Conservation (phyloP, 2,329 filamentous ascomycete genomes). For the Aspergillus sp. region DNA sequence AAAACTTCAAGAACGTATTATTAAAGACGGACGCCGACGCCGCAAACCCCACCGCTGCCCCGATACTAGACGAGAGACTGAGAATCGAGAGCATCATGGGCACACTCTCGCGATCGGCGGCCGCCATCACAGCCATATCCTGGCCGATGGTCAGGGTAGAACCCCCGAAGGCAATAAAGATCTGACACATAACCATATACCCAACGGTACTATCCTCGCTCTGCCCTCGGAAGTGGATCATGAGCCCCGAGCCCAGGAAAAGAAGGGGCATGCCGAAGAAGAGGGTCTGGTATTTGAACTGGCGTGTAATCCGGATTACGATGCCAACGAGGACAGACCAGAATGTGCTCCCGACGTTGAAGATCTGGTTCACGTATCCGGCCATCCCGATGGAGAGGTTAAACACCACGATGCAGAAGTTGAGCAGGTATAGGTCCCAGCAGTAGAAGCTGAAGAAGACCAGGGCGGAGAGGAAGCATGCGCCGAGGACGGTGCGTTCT, state of each 20-base stretch:
- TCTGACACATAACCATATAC: slow-evolving; percentile 56
- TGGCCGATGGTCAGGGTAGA: slow-evolving; percentile 55
- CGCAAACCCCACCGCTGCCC: slow-evolving; percentile 35
- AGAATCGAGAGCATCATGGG: slow-evolving; percentile 45
- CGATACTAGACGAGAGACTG: slow-evolving; percentile 35
- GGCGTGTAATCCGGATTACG: slow-evolving; percentile 49
- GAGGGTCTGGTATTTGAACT: slow-evolving; percentile 53
- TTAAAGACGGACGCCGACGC: slow-evolving; percentile 54
- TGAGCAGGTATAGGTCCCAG: slow-evolving; percentile 56
- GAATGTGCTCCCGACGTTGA: slow-evolving; percentile 56
- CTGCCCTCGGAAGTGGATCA: slow-evolving; percentile 57
- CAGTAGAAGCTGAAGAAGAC: slow-evolving; percentile 52
- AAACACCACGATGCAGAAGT: slow-evolving; percentile 56
- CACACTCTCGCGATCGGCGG: slow-evolving; percentile 55
- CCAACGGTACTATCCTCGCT: slow-evolving; percentile 43
- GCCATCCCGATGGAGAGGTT: slow-evolving; percentile 43
- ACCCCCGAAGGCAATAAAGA: slow-evolving; percentile 56
- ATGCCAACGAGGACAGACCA: slow-evolving; percentile 51
- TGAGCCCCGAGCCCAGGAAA: slow-evolving; percentile 53
- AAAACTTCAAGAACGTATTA: slow-evolving; percentile 51
- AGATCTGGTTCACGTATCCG: slow-evolving; percentile 51
- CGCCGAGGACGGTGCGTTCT: slow-evolving; percentile 52
- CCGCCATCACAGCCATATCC: slow-evolving; percentile 60
- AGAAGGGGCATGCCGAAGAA: slow-evolving; percentile 54
- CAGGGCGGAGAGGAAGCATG: slow-evolving; percentile 50